phyloP scores from a whole-genome alignment of 2,329 filamentous ascomycete species.

The Ilyonectria mors-panacis region DNA sequence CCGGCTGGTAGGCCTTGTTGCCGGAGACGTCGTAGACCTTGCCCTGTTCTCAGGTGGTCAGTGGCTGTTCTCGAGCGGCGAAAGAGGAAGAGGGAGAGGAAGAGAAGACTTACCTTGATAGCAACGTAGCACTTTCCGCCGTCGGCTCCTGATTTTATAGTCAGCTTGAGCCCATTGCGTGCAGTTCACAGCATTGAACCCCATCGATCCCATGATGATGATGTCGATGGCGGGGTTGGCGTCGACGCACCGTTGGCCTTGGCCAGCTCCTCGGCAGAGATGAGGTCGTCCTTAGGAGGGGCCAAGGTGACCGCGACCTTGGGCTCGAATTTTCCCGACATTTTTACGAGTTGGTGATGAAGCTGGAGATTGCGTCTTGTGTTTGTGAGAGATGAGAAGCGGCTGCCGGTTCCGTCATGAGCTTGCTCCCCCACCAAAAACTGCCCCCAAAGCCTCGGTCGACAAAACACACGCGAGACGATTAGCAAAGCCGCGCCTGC shows the following conservation, averaged over 20 bases:
- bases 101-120: slow-evolving; percentile 70
- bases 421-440: slow-evolving; percentile 36
- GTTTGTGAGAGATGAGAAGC: slow-evolving; percentile 11
- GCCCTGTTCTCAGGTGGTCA: slow-evolving; percentile 69
- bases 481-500: slow-evolving; percentile 20
- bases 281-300: slow-evolving; percentile 89
- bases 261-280: slow-evolving; percentile 83
- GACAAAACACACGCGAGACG: slow-evolving; percentile 18
- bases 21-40: slow-evolving; percentile 94
- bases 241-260: slow-evolving; percentile 82
- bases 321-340: slow-evolving; percentile 81
- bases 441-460: slow-evolving; percentile 28
- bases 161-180: slow-evolving; percentile 37
- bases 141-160: slow-evolving; percentile 68
- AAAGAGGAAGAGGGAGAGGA: slow-evolving; percentile 13
- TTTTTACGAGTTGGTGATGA: slow-evolving; percentile 46
- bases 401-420: slow-evolving; percentile 43
- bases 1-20: slow-evolving; percentile 88
- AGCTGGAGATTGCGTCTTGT: slow-evolving; percentile 11
- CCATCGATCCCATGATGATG: not conserved
- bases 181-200: not conserved
- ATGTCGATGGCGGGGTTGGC: not conserved
- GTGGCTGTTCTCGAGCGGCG: slow-evolving; percentile 9
- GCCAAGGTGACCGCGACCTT: slow-evolving; percentile 82
- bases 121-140: slow-evolving; percentile 77